Evolutionary conservation across 2,329 filamentous ascomycete species (phyloP).

Genomic region (Sarocladiaceae sp.): DNA sequence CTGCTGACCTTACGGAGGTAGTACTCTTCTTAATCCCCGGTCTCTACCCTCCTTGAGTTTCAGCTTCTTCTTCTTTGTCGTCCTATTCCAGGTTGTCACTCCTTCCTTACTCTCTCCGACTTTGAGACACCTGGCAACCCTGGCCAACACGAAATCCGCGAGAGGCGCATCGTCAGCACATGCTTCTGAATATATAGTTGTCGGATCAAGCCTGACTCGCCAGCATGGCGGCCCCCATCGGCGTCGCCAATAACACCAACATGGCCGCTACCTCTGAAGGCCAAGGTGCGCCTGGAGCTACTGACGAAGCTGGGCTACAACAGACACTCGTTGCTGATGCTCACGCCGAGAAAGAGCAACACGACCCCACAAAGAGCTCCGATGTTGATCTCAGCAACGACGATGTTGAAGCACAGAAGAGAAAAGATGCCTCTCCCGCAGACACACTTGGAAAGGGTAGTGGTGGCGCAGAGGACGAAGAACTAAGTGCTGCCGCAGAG

Average conservation of each 20-base stretch:
- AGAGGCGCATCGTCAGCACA: no score
- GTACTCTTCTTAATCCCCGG: not conserved
- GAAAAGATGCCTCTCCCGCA: conserved; percentile 1
- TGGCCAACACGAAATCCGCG: not conserved
- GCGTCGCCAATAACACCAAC: conserved; percentile 7
- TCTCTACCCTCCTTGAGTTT: not conserved
- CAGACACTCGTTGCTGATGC: conserved; percentile 4
- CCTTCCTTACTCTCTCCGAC: not conserved
- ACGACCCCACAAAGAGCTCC: conserved; percentile 11
- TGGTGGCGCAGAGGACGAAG: conserved; percentile 24
- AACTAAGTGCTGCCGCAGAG: conserved; percentile 34
- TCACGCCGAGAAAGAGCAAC: not conserved
- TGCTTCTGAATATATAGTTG: not conserved
- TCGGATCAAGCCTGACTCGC: not conserved
- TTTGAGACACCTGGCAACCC: not conserved
- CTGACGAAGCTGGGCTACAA: conserved; percentile 14
- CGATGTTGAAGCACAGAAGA: conserved; percentile 3
- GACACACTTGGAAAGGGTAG: conserved; percentile 13
- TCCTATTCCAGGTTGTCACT: not conserved
- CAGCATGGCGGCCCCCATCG: conserved; percentile 3
- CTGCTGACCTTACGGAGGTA: not conserved
- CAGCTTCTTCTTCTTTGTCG: not conserved
- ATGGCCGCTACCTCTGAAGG: not conserved
- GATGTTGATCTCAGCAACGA: conserved; percentile 9
- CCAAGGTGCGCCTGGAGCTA: conserved; percentile 11